Evolutionary conservation across 805 yeast species (phyloP).

Genomic region (Saccharomycopsis selenospora): DNA sequence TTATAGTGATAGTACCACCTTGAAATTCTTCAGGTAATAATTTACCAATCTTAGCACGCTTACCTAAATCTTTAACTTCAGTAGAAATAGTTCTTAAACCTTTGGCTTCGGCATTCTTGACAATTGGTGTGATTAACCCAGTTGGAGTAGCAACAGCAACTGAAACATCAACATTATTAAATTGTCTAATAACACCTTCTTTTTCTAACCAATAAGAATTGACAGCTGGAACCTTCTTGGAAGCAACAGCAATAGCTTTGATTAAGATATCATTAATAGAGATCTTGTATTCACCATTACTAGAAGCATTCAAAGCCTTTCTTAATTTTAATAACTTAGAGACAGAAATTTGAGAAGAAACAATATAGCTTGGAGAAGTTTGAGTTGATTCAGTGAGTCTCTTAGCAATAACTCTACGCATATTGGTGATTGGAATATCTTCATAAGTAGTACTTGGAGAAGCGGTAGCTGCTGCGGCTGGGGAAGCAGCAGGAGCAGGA

Average conservation of each 20-base stretch:
- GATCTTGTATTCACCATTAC: conserved; percentile 81
- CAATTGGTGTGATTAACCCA: conserved; percentile 95
- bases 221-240: conserved; percentile 84
- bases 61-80: conserved; percentile 86
- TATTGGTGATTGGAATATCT: conserved; percentile 80
- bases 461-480: conserved; percentile 40
- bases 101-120: conserved; percentile 77
- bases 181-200: conserved; percentile 88
- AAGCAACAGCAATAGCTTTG: conserved; percentile 91
- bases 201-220: conserved; percentile 90
- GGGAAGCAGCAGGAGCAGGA: conserved; percentile 39
- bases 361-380: conserved; percentile 85
- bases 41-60: conserved; percentile 92
- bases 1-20: conserved; percentile 98
- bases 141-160: conserved; percentile 99
- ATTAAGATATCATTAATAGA: conserved; percentile 91
- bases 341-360: conserved; percentile 80
- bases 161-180: conserved; percentile 86
- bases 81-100: conserved; percentile 78
- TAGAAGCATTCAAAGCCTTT: conserved; percentile 75
- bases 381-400: conserved; percentile 83
- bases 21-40: conserved; percentile 94
- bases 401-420: conserved; percentile 91
- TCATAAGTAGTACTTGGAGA: conserved; percentile 54
- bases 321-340: conserved; percentile 87